Evolutionary conservation across 495 filamentous ascomycete genomes (phyloP).

Genomic region (Hypoxylon lienhwacheense): DNA sequence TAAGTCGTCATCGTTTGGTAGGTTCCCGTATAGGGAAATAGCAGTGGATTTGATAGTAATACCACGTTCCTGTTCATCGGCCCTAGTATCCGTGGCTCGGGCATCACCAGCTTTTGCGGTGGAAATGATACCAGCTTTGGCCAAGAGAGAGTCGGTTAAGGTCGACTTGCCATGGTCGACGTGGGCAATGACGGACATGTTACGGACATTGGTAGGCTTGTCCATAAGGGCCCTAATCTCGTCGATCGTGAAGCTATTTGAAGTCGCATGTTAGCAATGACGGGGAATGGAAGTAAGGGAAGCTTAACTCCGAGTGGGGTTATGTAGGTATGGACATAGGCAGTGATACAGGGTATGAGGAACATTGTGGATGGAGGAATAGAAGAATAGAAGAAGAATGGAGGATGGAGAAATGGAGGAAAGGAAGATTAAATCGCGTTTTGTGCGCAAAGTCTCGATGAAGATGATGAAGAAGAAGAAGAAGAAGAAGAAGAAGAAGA

Average conservation of each 20-base stretch:
- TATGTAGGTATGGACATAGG: slow-evolving; percentile 22
- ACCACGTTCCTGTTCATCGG: slow-evolving; percentile 98
- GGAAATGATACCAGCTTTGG: slow-evolving; percentile 99
- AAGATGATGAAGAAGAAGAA: slow-evolving; percentile 5
- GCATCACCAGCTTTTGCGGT: slow-evolving; percentile 94
- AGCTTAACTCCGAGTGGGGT: slow-evolving; percentile 53
- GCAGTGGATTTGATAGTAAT: slow-evolving; percentile 99
- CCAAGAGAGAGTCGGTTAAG: slow-evolving; percentile 96
- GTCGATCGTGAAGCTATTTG: slow-evolving; percentile 93
- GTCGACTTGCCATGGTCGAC: slow-evolving; percentile 99
- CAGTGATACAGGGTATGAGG: too few species aligned
- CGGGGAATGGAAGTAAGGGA: slow-evolving; percentile 24
- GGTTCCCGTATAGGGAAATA: slow-evolving; percentile 93
- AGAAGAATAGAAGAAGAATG: too few species aligned
- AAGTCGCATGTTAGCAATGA: slow-evolving; percentile 38
- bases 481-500: slow-evolving; percentile 1
- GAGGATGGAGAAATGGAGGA: too few species aligned
- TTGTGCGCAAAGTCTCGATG: too few species aligned
- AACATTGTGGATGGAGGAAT: too few species aligned
- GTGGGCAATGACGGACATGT: slow-evolving; percentile 99
- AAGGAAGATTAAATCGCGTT: too few species aligned
- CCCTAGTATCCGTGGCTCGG: slow-evolving; percentile 94
- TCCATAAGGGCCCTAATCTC: slow-evolving; percentile 98
- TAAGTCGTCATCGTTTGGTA: slow-evolving; percentile 79
- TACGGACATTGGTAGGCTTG: slow-evolving; percentile 94